phyloP scores from a whole-genome alignment of 306 rosid genomes.

The Cotoneaster glaucophyllus region DNA sequence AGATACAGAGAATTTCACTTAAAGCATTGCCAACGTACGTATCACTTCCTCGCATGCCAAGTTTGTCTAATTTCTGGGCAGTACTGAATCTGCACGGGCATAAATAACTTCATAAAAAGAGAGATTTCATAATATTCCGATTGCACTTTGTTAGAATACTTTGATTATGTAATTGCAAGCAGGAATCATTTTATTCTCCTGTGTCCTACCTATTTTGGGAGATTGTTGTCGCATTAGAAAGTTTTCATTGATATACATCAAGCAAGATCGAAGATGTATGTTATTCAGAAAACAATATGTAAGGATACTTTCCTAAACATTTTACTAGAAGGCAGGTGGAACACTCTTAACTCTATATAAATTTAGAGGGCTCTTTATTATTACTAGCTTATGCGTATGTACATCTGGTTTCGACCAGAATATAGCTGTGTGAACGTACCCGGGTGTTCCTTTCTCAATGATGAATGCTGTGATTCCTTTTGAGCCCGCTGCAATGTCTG shows the following conservation, averaged over 20 bases:
- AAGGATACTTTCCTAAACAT: too few relatives aligned
- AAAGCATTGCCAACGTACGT: slow-evolving; percentile 53
- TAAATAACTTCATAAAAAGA: slow-evolving; percentile 3
- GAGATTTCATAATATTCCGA: slow-evolving; percentile 14
- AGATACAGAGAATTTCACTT: slow-evolving; percentile 6
- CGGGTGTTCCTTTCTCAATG: slow-evolving; percentile 92
- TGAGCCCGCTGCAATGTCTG: slow-evolving; percentile 71
- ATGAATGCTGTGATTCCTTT: slow-evolving; percentile 96
- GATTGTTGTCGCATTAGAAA: too few relatives aligned
- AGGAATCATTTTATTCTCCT: background rate
- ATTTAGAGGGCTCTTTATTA: too few relatives aligned
- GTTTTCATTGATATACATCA: too few relatives aligned
- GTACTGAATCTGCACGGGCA: slow-evolving; percentile 74
- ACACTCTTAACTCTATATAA: too few relatives aligned
- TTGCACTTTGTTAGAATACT: background rate
- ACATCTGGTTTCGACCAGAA: slow-evolving; percentile 15
- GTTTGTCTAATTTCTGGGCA: slow-evolving; percentile 93
- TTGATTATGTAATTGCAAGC: slow-evolving; percentile 1
- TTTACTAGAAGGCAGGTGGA: too few relatives aligned
- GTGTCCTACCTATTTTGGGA: background rate
- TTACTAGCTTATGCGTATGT: background rate
- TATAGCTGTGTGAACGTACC: slow-evolving; percentile 43
- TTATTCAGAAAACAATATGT: too few relatives aligned
- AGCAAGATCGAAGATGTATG: too few relatives aligned
- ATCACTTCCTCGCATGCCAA: slow-evolving; percentile 99